Evolutionary conservation across 2,329 filamentous ascomycete genomes (phyloP), one percentile per base, ranked within the genome.

Genomic region (Cadophora sp.): DNA sequence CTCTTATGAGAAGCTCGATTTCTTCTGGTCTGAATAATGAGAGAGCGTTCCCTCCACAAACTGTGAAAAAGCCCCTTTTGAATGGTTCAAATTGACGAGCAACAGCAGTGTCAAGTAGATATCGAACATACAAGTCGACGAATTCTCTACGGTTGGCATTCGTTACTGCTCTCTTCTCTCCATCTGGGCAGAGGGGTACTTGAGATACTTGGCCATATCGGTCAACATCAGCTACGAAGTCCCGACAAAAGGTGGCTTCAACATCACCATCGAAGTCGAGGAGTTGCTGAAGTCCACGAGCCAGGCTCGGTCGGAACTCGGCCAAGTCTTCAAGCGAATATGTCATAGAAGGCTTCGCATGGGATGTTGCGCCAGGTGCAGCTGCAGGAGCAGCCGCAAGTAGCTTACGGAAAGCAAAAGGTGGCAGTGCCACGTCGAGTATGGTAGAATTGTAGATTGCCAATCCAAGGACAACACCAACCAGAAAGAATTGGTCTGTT

Each of bases 391-490:
- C 91, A 9, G 92, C 89, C 3, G 92, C 89, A 50, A 97, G 84
- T 24, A 97, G 85, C 78, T 97, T 97, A 72, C 93, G 90, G 77
- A 97, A 97, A 1, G 92, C 91, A 78, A 97, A 97, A 0, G 94
- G 92, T 0, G 94, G 94, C 24, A 97, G 85, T 1, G 93, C 92
- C 60, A 97, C 87, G 76, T 97, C 94, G 22, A 97, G 83, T 73
- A 97, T 97, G 0, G 93, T 97, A 2, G 93, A 97, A 79, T 97
- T 97, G 81, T 97, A 97, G 69, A 97, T 97, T 16, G 94, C 94
- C 68, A 97, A 83, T 0, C 94, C 94, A 65, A 97, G 85, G 8
- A 97, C 85, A 14, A 96, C 92, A 0, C 94, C 94, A 31, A 97
- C 92, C 26, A 97, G 85, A 77, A 96, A 97, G 79, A 92, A 97